These are phyloP conservation scores for Diaporthe sp. DNA, from an alignment of 2,329 filamentous ascomycete species.

Conservation along the genomic window DNA sequence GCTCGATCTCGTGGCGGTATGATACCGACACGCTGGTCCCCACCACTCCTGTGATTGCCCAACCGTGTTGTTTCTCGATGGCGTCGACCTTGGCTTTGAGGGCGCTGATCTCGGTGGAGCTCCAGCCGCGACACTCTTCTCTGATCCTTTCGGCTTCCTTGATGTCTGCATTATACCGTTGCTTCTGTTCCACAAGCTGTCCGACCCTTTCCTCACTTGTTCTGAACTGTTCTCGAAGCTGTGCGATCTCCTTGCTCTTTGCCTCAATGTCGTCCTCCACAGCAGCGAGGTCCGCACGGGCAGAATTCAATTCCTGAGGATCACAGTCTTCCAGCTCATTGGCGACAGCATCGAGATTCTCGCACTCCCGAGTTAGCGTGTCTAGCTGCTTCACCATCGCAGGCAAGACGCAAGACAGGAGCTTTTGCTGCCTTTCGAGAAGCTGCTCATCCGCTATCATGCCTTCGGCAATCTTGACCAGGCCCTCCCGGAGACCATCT, in stretches of 20 bases:
- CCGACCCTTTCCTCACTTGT: slow-evolving; percentile 77
- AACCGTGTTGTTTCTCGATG: slow-evolving; percentile 77
- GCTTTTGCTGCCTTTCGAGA: slow-evolving; percentile 76
- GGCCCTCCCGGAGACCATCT: slow-evolving; percentile 83
- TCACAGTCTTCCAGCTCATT: slow-evolving; percentile 85
- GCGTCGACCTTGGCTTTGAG: slow-evolving; percentile 80
- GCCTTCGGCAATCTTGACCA: slow-evolving; percentile 80
- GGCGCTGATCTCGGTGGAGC: slow-evolving; percentile 80
- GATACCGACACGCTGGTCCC: slow-evolving; percentile 78
- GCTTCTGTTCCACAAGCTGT: slow-evolving; percentile 75
- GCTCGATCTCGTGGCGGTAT: slow-evolving; percentile 79
- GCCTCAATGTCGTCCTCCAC: slow-evolving; percentile 78
- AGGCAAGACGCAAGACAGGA: slow-evolving; percentile 79
- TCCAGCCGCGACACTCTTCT: slow-evolving; percentile 93
- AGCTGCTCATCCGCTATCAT: slow-evolving; percentile 81
- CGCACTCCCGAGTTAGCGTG: slow-evolving; percentile 73
- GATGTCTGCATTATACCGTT: slow-evolving; percentile 80
- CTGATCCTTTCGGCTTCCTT: slow-evolving; percentile 84
- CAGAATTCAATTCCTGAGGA: slow-evolving; percentile 80
- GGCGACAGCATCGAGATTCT: slow-evolving; percentile 78
- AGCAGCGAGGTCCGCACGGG: slow-evolving; percentile 76
- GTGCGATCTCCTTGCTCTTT: slow-evolving; percentile 77
- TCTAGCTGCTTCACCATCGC: slow-evolving; percentile 72
- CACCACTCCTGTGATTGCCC: slow-evolving; percentile 77
- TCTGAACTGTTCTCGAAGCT: slow-evolving; percentile 76